Evolutionary conservation across 257 asterid species (phyloP), one percentile per base, ranked within the genome.

Genomic region (Schizonepeta tenuifolia): DNA sequence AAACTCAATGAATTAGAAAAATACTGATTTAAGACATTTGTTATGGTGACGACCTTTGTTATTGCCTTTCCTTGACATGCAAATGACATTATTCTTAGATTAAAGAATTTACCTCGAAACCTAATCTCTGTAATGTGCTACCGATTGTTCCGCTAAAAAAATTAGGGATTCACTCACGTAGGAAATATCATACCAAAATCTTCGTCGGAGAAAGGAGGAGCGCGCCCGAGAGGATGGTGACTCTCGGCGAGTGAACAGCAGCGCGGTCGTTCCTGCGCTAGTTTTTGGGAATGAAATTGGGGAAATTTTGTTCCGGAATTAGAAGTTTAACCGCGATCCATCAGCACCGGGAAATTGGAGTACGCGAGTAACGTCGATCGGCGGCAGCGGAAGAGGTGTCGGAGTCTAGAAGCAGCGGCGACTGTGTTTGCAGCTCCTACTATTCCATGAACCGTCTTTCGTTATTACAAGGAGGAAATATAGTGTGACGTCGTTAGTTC

Each of bases 391-490:
- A 43, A 11, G 57, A 51, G 10, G 57, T 51, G 57, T 26, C 5
- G 17, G 64, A 57, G 40, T 59, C 22, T 31, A 31, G 65, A 59
- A 59, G 65, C 65, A 14, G 44, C 24, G 44, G 18, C 22, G 46
- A 50, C 57, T 51, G 26, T 51, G 43, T 18, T 51, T 51, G 57
- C 3, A 51, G 57, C 6, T 49, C 21, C 21, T 15, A n/a, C 51
- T 13, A 14, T 20, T 47, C 51, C 17, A 46, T 46, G n/a, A 24
- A 24, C 26, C 26, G 26, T n/a, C n/a, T n/a, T n/a, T n/a, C n/a
- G n/a, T n/a, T n/a, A n/a, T n/a, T n/a, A n/a, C n/a, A n/a, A n/a
- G n/a, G n/a, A n/a, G n/a, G n/a, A n/a, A n/a, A n/a, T n/a, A n/a
- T n/a, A n/a, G n/a, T n/a, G n/a, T n/a, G n/a, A n/a, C n/a, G n/a